Base-by-base conservation (phyloP, 768 basidiomycete species). In the Lactifluus volemus region DNA sequence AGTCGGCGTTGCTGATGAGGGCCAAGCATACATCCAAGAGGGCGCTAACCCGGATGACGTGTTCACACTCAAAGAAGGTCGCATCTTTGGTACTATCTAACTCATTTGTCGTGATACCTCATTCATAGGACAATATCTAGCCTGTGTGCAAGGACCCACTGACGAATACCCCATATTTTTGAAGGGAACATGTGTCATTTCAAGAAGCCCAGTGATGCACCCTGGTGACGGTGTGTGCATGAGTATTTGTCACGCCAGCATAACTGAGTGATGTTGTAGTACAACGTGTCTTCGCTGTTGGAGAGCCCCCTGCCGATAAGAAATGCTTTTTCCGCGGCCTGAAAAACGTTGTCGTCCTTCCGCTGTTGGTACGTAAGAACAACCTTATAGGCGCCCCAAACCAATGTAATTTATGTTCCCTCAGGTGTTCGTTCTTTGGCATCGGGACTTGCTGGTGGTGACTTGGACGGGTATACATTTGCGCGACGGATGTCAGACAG, bases 1-100 rank as follows among this genome's bases (percentile, higher is more conserved):
- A 2, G 86, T 92, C 14, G 92, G 92, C 1, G 80, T 92, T 9
- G 86, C 88, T 4, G 92, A 94, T 67, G 89, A 92, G 72, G 88
- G 88, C 9, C 45, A 47, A 25, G 45, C 45, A 47, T 47, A 47
- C 6, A 47, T 47, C 21, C 12, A 25, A 19, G 11, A 47, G 11
- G 45, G 45, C 1, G 45, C 45, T n/a, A 47, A 47, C 45, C 21
- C 48, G 2, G 45, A 56, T 6, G 67, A 63, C 1, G 67, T 67
- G 7, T 44, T 59, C 11, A 49, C 50, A 15, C 61, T 70, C 3
- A 56, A 60, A 11, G 55, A 59, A 21, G 67, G 56, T 34, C 66
- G 79, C 32, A 57, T 61, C 8, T 61, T 38, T 25, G 60, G 60
- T 61, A 21, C 36, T 6, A 1, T 14, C 21, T 47, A 12, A 47